Percentiles rank a stretch among this genome's conserved stretches.
These are phyloP conservation scores for Teratosphaeria gauchensis DNA, from an alignment of 2,329 filamentous ascomycete genomes.

Conservation along the genomic window DNA sequence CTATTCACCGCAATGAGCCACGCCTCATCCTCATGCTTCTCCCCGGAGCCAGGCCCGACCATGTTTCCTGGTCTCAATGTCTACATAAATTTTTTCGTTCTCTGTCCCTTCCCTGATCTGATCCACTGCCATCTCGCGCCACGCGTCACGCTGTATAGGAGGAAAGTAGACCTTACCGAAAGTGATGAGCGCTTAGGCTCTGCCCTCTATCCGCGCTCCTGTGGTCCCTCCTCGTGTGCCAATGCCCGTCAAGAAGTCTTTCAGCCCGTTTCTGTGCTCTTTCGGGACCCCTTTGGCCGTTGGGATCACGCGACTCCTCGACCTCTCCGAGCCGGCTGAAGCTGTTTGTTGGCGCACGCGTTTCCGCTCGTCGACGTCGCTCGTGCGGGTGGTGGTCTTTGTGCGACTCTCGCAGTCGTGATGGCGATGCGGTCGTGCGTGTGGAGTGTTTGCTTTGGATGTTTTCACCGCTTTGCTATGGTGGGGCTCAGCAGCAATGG, in stretches of 20 bases:
- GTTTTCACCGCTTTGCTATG: background rate
- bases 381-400: background rate
- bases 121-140: background rate
- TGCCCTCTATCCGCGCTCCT: conserved; percentile 1
- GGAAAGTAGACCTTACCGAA: conserved; percentile 16
- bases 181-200: conserved; percentile 24
- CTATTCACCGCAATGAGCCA: background rate
- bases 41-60: background rate
- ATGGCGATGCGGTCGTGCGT: background rate
- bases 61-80: background rate
- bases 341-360: background rate
- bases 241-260: conserved; percentile 1
- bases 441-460: background rate
- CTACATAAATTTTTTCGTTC: background rate
- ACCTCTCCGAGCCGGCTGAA: background rate
- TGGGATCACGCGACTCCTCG: conserved; percentile 4
- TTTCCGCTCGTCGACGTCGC: background rate
- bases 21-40: background rate
- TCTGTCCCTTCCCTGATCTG: background rate
- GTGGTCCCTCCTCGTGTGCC: background rate
- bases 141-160: conserved; percentile 1
- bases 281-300: background rate
- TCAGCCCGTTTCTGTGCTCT: background rate
- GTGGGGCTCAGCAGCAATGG: background rate
- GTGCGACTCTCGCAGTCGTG: background rate